A percentile compares a stretch with the other conserved stretches of the same genome.
Conservation (phyloP, 2,329 filamentous ascomycete genomes). For the Penicillium carneum region DNA sequence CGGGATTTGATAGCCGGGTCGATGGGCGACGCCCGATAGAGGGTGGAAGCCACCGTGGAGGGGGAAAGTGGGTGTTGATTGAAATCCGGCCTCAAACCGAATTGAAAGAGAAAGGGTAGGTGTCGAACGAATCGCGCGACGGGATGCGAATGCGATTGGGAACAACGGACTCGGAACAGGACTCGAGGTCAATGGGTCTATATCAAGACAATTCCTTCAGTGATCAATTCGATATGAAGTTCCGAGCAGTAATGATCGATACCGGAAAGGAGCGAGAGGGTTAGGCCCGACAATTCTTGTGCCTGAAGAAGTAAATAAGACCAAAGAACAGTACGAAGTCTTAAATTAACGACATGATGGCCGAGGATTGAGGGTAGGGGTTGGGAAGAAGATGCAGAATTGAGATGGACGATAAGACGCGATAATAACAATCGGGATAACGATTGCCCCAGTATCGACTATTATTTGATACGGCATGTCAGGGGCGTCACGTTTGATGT, state of each 20-base stretch:
- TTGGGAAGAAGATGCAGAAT: slow-evolving; percentile 21
- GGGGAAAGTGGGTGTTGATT: slow-evolving; percentile 55
- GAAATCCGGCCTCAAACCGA: slow-evolving; percentile 48
- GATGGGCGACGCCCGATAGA: slow-evolving; percentile 67
- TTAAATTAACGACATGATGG: slow-evolving; percentile 17
- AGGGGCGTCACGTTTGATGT: neutral
- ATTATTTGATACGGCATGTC: slow-evolving; percentile 12
- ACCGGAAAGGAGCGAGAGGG: neutral
- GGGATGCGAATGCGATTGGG: neutral
- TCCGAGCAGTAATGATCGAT: neutral
- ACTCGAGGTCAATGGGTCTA: neutral
- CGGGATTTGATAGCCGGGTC: slow-evolving; percentile 57
- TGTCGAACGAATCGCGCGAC: slow-evolving; percentile 13
- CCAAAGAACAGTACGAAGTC: neutral
- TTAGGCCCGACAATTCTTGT: neutral
- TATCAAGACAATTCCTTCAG: slow-evolving; percentile 4
- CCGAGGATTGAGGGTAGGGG: slow-evolving; percentile 19
- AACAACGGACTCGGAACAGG: neutral
- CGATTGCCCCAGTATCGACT: slow-evolving; percentile 18
- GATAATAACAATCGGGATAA: slow-evolving; percentile 25
- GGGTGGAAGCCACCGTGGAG: slow-evolving; percentile 66
- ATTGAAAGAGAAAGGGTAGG: slow-evolving; percentile 28
- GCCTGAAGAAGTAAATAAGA: neutral
- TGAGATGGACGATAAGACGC: slow-evolving; percentile 19
- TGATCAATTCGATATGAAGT: neutral